phyloP scores from a whole-genome alignment of 306 rosid species.

The Vigna reflexopilosa region DNA sequence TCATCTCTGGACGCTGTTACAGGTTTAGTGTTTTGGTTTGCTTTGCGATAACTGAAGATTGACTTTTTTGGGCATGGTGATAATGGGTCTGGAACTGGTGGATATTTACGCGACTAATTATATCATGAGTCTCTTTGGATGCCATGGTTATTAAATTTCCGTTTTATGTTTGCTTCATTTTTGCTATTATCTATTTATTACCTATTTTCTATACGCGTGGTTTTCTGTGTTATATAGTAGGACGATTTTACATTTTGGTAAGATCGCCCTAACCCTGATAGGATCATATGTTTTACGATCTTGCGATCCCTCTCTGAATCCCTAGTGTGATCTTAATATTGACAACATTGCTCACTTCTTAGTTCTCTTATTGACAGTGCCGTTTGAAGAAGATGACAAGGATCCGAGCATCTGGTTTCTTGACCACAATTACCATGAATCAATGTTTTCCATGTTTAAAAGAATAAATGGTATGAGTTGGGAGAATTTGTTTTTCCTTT shows the following conservation, averaged over 20 bases:
- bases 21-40: too few species aligned
- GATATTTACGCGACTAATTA: too few species aligned
- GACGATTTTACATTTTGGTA: background rate
- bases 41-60: too few species aligned
- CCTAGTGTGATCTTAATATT: background rate
- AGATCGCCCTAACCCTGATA: too few species aligned
- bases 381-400: conserved; percentile 94
- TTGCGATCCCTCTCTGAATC: background rate
- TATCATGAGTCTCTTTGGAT: background rate
- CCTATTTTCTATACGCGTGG: background rate
- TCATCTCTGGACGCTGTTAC: too few species aligned
- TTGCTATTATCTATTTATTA: too few species aligned
- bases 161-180: background rate
- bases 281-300: background rate
- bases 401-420: conserved; percentile 96
- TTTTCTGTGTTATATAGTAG: too few species aligned
- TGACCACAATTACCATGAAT: conserved; percentile 90
- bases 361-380: conserved; percentile 62
- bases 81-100: too few species aligned
- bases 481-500: background rate
- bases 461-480: conserved; percentile 79
- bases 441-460: conserved; percentile 96
- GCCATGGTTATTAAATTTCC: background rate
- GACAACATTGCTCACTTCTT: conserved; percentile 10
- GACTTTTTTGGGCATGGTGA: too few species aligned